phyloP scores from a whole-genome alignment of 2,329 filamentous ascomycete species.

The Pseudogymnoascus sp. region DNA sequence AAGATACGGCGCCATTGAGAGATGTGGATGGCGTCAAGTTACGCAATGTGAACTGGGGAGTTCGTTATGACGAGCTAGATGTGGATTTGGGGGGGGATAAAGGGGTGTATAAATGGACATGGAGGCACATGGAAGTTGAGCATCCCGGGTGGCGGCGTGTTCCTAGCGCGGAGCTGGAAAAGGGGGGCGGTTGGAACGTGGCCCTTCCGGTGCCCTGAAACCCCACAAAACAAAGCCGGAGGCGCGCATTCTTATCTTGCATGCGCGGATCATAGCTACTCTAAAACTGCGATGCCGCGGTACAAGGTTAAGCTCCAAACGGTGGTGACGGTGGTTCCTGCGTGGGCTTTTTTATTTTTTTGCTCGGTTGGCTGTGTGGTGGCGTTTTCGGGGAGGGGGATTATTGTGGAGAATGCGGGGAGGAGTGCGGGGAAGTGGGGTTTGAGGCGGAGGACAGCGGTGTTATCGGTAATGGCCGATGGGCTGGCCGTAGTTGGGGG shows the following conservation, averaged over 20 bases:
- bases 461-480: neutral
- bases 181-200: neutral
- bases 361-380: neutral
- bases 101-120: neutral
- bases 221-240: neutral
- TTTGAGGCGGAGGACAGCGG: neutral
- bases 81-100: neutral
- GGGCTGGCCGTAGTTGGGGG: neutral
- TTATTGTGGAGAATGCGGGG: conserved; percentile 3
- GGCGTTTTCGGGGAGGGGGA: neutral
- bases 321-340: neutral
- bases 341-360: neutral
- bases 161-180: neutral
- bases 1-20: conserved; percentile 10
- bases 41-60: neutral
- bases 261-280: neutral
- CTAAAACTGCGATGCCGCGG: neutral
- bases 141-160: neutral
- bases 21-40: neutral
- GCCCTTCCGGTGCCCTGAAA: neutral
- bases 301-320: neutral
- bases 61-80: neutral
- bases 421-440: conserved; percentile 2
- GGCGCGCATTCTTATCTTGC: neutral
- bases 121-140: neutral